These are phyloP conservation scores for Crotalaria pallida DNA, from an alignment of 306 rosid species.

Conservation along the genomic window DNA sequence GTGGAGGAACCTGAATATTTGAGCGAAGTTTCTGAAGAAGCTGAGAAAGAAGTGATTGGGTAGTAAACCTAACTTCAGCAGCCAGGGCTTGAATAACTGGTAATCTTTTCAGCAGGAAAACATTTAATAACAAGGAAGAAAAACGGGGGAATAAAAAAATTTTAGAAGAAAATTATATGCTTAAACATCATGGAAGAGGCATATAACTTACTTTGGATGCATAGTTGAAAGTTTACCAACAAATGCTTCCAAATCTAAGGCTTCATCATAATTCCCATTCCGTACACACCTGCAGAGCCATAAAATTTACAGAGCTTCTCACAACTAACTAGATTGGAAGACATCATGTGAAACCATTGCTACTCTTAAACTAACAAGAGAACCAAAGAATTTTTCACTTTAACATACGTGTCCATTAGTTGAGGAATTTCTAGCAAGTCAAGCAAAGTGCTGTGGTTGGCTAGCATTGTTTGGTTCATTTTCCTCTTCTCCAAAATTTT, in stretches of 20 bases:
- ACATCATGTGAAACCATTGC: too few relatives aligned
- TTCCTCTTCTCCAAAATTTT: conserved; percentile 90
- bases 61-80: conserved; percentile 81
- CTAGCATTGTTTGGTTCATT: conserved; percentile 92
- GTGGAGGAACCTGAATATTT: conserved; percentile 75
- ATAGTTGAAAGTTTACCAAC: conserved; percentile 87
- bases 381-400: not conserved
- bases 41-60: conserved; percentile 94
- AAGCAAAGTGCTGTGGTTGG: conserved; percentile 90
- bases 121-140: not conserved
- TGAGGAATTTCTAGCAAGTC: conserved; percentile 98
- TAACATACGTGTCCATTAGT: conserved; percentile 87
- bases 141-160: not conserved
- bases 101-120: conserved; percentile 37
- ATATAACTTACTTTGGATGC: conserved; percentile 79
- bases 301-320: conserved; percentile 10
- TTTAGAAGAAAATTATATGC: too few relatives aligned
- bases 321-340: too few relatives aligned
- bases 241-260: conserved; percentile 92
- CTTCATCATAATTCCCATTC: conserved; percentile 97
- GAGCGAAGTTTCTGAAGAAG: conserved; percentile 98
- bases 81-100: conserved; percentile 84
- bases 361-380: too few relatives aligned
- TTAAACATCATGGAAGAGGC: conserved; percentile 2
- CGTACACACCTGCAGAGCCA: conserved; percentile 73